Evolutionary conservation across 2,329 filamentous ascomycete species (phyloP).

Genomic region (Daldinia eschscholtzii): DNA sequence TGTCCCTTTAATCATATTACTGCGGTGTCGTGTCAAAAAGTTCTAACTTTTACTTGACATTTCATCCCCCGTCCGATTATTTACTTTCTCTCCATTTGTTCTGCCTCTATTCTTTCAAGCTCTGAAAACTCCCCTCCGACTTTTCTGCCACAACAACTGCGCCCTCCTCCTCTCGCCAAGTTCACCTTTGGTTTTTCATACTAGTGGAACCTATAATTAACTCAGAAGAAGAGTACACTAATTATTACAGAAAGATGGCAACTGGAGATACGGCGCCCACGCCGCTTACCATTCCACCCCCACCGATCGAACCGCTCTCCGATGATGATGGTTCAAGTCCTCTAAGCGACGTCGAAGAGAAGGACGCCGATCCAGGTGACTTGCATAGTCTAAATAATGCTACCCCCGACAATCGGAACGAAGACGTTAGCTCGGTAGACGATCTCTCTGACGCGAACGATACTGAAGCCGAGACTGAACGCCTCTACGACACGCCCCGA

Average conservation of each 20-base stretch:
- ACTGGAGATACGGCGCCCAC: slow-evolving; percentile 63
- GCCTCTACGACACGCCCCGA: slow-evolving; percentile 88
- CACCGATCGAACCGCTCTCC: slow-evolving; percentile 61
- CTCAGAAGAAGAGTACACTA: not conserved
- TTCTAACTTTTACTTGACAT: slow-evolving; percentile 35
- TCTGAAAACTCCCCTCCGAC: slow-evolving; percentile 36
- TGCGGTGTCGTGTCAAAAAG: slow-evolving; percentile 23
- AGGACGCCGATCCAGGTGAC: slow-evolving; percentile 76
- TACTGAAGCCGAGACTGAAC: slow-evolving; percentile 93
- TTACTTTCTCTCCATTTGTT: slow-evolving; percentile 27
- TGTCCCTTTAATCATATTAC: slow-evolving; percentile 30
- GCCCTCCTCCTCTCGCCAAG: slow-evolving; percentile 10
- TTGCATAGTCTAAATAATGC: slow-evolving; percentile 59
- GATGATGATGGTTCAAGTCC: slow-evolving; percentile 84
- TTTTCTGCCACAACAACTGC: slow-evolving; percentile 20
- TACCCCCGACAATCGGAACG: slow-evolving; percentile 45
- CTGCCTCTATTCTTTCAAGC: slow-evolving; percentile 23
- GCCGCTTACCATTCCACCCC: slow-evolving; percentile 63
- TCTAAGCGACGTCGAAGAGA: slow-evolving; percentile 90
- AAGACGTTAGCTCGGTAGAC: slow-evolving; percentile 59
- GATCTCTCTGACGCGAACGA: slow-evolving; percentile 72
- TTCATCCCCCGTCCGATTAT: slow-evolving; percentile 28
- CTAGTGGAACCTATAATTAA: not conserved
- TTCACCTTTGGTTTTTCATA: slow-evolving; percentile 10
- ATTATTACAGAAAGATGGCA: slow-evolving; percentile 59